Conservation (phyloP, 1,139 yeast genomes). For the Williopsis jadinii region DNA sequence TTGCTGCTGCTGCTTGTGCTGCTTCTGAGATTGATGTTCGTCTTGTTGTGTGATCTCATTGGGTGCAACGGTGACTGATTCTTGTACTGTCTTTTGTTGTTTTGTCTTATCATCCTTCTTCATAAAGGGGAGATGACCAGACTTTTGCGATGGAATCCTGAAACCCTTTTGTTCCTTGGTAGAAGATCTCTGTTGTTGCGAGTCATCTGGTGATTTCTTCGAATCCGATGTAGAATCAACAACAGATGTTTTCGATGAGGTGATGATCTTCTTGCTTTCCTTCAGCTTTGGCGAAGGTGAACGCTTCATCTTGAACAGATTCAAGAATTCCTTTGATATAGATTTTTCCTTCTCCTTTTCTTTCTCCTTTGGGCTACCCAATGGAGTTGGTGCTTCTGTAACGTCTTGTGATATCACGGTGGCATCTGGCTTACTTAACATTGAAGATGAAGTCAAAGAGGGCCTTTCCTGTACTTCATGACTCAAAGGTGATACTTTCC, state of each 20-base stretch:
- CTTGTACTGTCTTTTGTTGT: not conserved
- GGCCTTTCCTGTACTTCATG: slow-evolving; percentile 1
- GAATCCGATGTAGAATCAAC: slow-evolving; percentile 1
- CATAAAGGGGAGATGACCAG: not conserved
- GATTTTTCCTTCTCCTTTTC: slow-evolving; percentile 5
- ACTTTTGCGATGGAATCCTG: slow-evolving; percentile 1
- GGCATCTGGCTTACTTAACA: no score
- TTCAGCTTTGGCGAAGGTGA: slow-evolving; percentile 12
- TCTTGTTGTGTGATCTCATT: slow-evolving; percentile 4
- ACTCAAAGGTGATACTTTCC: slow-evolving; percentile 8
- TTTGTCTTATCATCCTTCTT: slow-evolving; percentile 5
- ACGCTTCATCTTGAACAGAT: slow-evolving; percentile 22
- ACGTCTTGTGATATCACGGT: slow-evolving; percentile 2
- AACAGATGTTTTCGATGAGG: slow-evolving; percentile 7
- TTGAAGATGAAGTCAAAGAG: not conserved
- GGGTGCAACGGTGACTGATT: not conserved
- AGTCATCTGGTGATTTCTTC: not conserved
- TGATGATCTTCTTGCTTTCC: slow-evolving; percentile 3
- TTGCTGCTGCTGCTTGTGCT: not conserved
- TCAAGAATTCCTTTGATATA: slow-evolving; percentile 21
- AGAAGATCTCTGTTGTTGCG: slow-evolving; percentile 1
- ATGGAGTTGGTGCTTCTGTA: slow-evolving; percentile 8
- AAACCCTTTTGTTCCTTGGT: not conserved
- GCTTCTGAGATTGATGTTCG: slow-evolving; percentile 1
- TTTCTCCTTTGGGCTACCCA: slow-evolving; percentile 1